phyloP scores from a whole-genome alignment of 345 rosid species.

The Gossypium turneri region DNA sequence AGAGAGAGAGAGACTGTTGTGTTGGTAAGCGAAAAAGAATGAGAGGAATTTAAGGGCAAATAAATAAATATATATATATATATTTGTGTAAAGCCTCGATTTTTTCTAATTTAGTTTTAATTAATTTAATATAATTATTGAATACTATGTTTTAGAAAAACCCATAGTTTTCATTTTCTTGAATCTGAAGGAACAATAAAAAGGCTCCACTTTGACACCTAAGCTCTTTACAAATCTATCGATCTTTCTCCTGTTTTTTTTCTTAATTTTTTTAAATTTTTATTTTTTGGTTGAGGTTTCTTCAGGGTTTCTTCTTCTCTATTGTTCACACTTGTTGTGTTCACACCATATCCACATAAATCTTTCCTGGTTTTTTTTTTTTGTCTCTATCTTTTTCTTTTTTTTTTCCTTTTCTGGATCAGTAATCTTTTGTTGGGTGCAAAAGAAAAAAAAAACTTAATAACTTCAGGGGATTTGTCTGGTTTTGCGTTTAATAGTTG shows the following conservation, averaged over 20 bases:
- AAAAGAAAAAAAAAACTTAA: not conserved
- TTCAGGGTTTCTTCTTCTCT: slow-evolving; percentile 18
- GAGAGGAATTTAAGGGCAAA: too few species aligned
- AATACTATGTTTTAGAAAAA: too few species aligned
- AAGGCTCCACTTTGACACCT: slow-evolving; percentile 29
- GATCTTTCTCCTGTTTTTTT: not conserved
- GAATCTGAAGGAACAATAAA: slow-evolving; percentile 35
- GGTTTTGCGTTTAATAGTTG: slow-evolving; percentile 13
- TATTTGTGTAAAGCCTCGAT: too few species aligned
- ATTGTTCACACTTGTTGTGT: slow-evolving; percentile 56
- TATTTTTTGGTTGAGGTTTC: not conserved
- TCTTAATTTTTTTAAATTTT: not conserved
- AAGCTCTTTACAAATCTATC: slow-evolving; percentile 11
- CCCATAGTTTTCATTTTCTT: slow-evolving; percentile 19
- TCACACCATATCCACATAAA: slow-evolving; percentile 45
- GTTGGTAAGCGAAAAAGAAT: slow-evolving; percentile 18
- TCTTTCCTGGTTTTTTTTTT: slow-evolving; percentile 20
- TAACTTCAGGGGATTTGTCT: not conserved
- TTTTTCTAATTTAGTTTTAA: too few species aligned
- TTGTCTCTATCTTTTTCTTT: slow-evolving; percentile 21
- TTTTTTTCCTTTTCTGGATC: not conserved
- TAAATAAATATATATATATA: too few species aligned
- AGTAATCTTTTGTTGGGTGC: slow-evolving; percentile 1
- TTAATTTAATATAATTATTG: too few species aligned
- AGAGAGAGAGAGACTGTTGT: slow-evolving; percentile 25